Percentiles rank a stretch among this genome's conserved stretches.
These are phyloP conservation scores for Colletotrichum nymphaeae DNA, from an alignment of 2,329 filamentous ascomycete species.

Conservation along the genomic window DNA sequence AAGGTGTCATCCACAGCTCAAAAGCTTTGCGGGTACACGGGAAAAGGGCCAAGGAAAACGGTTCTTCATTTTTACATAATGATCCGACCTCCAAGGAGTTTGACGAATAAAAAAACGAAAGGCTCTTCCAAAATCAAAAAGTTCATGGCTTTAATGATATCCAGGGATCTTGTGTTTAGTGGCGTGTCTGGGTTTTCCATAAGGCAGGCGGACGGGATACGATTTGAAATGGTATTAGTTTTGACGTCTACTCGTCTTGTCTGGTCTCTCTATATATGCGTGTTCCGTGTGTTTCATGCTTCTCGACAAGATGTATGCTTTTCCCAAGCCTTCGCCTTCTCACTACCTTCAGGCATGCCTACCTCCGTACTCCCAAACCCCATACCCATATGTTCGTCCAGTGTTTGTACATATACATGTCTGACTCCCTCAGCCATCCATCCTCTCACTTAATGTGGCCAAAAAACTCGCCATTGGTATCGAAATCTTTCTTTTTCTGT, in stretches of 20 bases:
- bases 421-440: too few relatives aligned
- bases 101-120: constrained; percentile 37
- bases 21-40: constrained; percentile 32
- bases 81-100: constrained; percentile 34
- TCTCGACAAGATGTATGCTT: not conserved
- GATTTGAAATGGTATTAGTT: constrained; percentile 28
- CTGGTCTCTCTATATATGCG: not conserved
- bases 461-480: not conserved
- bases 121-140: constrained; percentile 33
- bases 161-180: constrained; percentile 3
- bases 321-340: not conserved
- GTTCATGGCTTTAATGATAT: constrained; percentile 5
- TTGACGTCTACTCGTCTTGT: constrained; percentile 5
- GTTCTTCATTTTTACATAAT: constrained; percentile 38
- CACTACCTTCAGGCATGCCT: too few relatives aligned
- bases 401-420: not conserved
- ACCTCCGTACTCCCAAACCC: not conserved
- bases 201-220: constrained; percentile 14
- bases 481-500: not conserved
- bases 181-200: constrained; percentile 16
- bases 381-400: not conserved
- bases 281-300: not conserved
- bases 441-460: not conserved
- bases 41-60: constrained; percentile 25
- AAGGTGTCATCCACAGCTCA: constrained; percentile 20